phyloP scores from a whole-genome alignment of 2,329 filamentous ascomycete genomes.

The Truncatella angustata region DNA sequence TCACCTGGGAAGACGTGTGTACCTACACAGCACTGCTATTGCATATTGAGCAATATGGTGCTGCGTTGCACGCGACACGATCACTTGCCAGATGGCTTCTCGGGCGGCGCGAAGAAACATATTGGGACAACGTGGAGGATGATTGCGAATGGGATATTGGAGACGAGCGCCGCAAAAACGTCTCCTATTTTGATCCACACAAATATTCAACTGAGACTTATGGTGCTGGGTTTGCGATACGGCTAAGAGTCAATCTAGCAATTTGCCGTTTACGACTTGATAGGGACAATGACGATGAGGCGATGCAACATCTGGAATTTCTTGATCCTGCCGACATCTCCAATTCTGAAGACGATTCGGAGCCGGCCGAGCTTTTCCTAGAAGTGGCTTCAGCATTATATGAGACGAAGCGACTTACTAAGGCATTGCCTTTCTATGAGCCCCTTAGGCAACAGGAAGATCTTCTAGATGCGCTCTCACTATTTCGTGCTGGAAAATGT shows the following conservation, averaged over 20 bases:
- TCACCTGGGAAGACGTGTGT: conserved; percentile 78
- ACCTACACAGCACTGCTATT: conserved; percentile 82
- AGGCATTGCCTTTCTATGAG: conserved; percentile 56
- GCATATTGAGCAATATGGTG: conserved; percentile 57
- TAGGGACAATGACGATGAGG: conserved; percentile 64
- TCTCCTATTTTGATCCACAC: conserved; percentile 58
- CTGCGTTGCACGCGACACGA: conserved; percentile 70
- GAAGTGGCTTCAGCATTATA: conserved; percentile 56
- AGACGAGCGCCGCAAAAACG: conserved; percentile 63
- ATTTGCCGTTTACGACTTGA: conserved; percentile 75
- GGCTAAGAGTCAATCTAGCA: conserved; percentile 81
- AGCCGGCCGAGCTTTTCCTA: conserved; percentile 77
- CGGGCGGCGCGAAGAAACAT: conserved; percentile 68
- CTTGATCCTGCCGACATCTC: conserved; percentile 62
- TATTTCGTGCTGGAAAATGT: conserved; percentile 63
- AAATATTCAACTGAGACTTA: conserved; percentile 59
- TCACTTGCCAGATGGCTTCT: conserved; percentile 78
- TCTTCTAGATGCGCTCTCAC: conserved; percentile 48
- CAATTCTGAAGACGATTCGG: conserved; percentile 51
- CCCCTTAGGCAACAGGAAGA: conserved; percentile 49
- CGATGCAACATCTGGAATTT: conserved; percentile 72
- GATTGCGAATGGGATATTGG: conserved; percentile 87
- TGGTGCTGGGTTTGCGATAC: conserved; percentile 71
- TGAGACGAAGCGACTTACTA: conserved; percentile 28
- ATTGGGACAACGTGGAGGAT: conserved; percentile 75